phyloP scores from a whole-genome alignment of 176 grass and related monocot genomes.

The Juncus effusus region DNA sequence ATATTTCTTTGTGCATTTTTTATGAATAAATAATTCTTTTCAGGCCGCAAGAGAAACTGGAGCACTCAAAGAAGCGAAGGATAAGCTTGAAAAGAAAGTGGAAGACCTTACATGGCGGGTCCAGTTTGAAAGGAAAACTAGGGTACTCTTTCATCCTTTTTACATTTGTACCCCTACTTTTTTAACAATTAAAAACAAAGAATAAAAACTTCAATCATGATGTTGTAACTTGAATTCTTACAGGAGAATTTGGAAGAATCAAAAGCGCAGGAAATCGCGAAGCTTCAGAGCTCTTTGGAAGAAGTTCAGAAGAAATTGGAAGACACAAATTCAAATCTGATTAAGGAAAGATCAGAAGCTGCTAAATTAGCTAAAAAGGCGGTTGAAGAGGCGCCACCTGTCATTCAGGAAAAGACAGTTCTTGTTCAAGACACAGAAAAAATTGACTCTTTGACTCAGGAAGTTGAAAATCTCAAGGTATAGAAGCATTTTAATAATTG shows the following conservation, averaged over 20 bases:
- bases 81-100: slow-evolving; percentile 98
- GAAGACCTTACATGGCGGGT: slow-evolving; percentile 98
- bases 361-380: slow-evolving; percentile 47
- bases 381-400: slow-evolving; percentile 76
- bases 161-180: slow-evolving; percentile 21
- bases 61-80: slow-evolving; percentile 96
- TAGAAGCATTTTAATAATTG: slow-evolving; percentile 18
- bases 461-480: slow-evolving; percentile 86
- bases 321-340: slow-evolving; percentile 58
- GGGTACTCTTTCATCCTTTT: slow-evolving; percentile 50
- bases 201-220: slow-evolving; percentile 21
- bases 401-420: slow-evolving; percentile 75
- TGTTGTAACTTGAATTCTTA: slow-evolving; percentile 38
- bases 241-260: slow-evolving; percentile 93
- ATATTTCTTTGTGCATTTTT: slow-evolving; percentile 28
- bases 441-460: slow-evolving; percentile 66
- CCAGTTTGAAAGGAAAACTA: slow-evolving; percentile 85
- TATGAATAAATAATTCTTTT: slow-evolving; percentile 22
- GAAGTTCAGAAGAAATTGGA: slow-evolving; percentile 82
- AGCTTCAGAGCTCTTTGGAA: slow-evolving; percentile 77
- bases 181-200: slow-evolving; percentile 20
- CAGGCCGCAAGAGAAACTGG: slow-evolving; percentile 99
- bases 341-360: slow-evolving; percentile 64
- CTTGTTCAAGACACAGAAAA: slow-evolving; percentile 90
- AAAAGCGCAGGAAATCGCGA: slow-evolving; percentile 73